These are phyloP conservation scores for Yarrowia sp. DNA, from an alignment of 805 yeast genomes.

Conservation along the genomic window DNA sequence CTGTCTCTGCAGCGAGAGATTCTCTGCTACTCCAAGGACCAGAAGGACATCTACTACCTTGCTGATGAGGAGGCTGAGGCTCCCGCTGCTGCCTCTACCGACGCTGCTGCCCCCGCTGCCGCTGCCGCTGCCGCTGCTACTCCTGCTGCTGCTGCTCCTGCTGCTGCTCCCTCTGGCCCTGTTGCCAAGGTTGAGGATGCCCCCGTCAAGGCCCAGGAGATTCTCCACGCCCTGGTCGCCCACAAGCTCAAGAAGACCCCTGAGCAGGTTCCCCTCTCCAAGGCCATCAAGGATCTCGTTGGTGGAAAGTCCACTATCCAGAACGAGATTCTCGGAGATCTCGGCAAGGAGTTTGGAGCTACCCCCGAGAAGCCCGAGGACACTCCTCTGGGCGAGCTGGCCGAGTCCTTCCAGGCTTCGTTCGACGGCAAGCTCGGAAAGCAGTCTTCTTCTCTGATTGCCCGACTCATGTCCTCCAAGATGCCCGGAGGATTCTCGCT, in stretches of 20 bases:
- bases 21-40: slow-evolving; percentile 91
- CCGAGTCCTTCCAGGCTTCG: slow-evolving; percentile 90
- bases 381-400: slow-evolving; percentile 91
- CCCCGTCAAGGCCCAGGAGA: slow-evolving; percentile 79
- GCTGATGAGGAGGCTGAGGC: slow-evolving; percentile 39
- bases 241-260: slow-evolving; percentile 91
- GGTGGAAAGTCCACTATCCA: slow-evolving; percentile 99
- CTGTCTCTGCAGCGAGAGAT: slow-evolving; percentile 89
- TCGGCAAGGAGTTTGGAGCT: slow-evolving; percentile 96
- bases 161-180: slow-evolving; percentile 74
- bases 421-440: slow-evolving; percentile 90
- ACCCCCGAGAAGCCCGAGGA: slow-evolving; percentile 99
- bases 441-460: slow-evolving; percentile 82
- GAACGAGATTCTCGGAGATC: slow-evolving; percentile 96
- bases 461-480: slow-evolving; percentile 90
- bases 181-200: slow-evolving; percentile 84
- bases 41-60: slow-evolving; percentile 93
- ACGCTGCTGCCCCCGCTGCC: slow-evolving; percentile 54
- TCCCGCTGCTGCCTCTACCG: slow-evolving; percentile 42
- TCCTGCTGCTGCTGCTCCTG: slow-evolving; percentile 59
- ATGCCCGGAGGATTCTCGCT: slow-evolving; percentile 99
- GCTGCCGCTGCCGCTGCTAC: slow-evolving; percentile 57
- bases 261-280: slow-evolving; percentile 80
- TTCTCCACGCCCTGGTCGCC: slow-evolving; percentile 88
- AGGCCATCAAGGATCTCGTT: slow-evolving; percentile 94